Percentiles rank a stretch among this genome's conserved stretches.
phyloP scores from a whole-genome alignment of 148 eudicot species.

The Rhododendron molle region DNA sequence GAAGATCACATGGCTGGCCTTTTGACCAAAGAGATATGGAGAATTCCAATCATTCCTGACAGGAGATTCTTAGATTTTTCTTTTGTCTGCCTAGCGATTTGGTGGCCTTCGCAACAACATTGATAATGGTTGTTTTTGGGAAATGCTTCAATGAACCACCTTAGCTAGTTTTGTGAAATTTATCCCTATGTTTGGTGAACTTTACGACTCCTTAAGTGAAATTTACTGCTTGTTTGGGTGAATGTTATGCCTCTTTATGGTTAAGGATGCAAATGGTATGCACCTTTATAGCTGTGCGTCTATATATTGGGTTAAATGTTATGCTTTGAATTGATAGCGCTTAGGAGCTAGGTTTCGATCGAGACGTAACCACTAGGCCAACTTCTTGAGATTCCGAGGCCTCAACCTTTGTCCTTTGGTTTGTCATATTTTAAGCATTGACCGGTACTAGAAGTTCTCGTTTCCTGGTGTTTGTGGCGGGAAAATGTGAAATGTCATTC shows the following conservation, averaged over 20 bases:
- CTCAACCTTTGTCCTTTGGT: background rate
- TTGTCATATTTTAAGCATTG: background rate
- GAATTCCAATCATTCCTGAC: background rate
- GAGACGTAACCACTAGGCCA: no score
- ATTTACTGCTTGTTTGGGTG: no score
- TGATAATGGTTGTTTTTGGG: background rate
- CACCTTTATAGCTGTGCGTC: no score
- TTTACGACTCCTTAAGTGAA: no score
- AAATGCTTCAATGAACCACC: background rate
- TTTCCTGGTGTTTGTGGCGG: background rate
- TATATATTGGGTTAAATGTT: no score
- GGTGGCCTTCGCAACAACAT: background rate
- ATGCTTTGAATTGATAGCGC: background rate
- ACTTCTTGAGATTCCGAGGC: no score
- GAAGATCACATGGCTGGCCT: background rate
- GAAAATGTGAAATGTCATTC: background rate
- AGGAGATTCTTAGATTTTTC: background rate
- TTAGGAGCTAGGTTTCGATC: background rate
- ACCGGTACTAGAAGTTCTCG: background rate
- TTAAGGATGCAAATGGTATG: no score
- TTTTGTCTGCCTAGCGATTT: background rate
- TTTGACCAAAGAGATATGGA: background rate
- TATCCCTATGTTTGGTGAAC: no score
- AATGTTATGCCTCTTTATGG: no score
- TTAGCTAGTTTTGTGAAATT: background rate